A percentile compares a stretch with the other conserved stretches of the same genome.
Conservation (phyloP, 805 yeast species). For the Hanseniaspora lachancei region DNA sequence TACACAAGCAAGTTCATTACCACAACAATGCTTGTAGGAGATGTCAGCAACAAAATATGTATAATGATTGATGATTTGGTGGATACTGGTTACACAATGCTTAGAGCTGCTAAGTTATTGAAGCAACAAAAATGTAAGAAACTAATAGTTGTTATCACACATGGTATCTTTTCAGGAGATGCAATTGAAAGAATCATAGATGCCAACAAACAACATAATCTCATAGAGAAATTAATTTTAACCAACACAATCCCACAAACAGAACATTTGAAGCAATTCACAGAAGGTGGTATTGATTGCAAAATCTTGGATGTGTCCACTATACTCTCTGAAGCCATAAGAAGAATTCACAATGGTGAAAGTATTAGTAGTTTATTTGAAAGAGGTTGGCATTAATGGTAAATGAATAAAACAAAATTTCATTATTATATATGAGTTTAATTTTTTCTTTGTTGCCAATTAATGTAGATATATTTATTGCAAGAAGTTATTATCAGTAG, state of each 20-base stretch:
- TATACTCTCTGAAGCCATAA: slow-evolving; percentile 84
- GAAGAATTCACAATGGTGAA: slow-evolving; percentile 96
- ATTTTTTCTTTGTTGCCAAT: too few relatives aligned
- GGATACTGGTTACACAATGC: slow-evolving; percentile 84
- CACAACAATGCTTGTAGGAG: slow-evolving; percentile 92
- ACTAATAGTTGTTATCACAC: slow-evolving; percentile 81
- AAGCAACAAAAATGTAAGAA: slow-evolving; percentile 86
- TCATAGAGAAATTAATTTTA: slow-evolving; percentile 72
- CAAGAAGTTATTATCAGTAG: neutral
- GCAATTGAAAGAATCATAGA: slow-evolving; percentile 52
- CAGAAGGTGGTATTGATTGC: slow-evolving; percentile 38
- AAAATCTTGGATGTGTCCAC: slow-evolving; percentile 79
- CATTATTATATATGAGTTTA: neutral
- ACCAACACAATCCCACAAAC: slow-evolving; percentile 87
- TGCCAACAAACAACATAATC: slow-evolving; percentile 32
- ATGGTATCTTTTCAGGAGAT: slow-evolving; percentile 86
- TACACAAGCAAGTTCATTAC: slow-evolving; percentile 33
- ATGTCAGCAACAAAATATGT: slow-evolving; percentile 73
- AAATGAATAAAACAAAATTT: neutral
- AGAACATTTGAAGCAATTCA: slow-evolving; percentile 5
- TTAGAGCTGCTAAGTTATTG: slow-evolving; percentile 79
- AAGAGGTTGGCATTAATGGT: slow-evolving; percentile 37
- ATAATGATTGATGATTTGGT: slow-evolving; percentile 87
- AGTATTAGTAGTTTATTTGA: slow-evolving; percentile 87
- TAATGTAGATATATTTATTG: too few relatives aligned